phyloP scores from a whole-genome alignment of 352 stramenopile genomes.

The Globisporangium megalacanthum region DNA sequence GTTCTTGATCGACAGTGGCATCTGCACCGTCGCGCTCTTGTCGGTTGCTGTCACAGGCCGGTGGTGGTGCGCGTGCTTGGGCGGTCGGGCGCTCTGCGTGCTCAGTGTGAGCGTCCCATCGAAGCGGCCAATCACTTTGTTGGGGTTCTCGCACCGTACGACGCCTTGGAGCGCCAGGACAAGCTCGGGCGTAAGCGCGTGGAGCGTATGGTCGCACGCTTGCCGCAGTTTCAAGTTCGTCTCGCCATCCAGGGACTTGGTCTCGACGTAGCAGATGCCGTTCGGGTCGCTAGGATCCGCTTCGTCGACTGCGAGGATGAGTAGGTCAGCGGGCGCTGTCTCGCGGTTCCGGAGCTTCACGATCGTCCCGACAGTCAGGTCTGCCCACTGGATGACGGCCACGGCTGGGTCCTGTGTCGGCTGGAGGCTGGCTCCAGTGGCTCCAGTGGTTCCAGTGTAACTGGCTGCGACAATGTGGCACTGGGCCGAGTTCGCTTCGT shows the following conservation, averaged over 20 bases:
- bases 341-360: conserved; percentile 78
- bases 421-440: conserved; percentile 24
- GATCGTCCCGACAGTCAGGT: conserved; percentile 77
- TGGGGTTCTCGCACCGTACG: conserved; percentile 21
- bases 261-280: conserved; percentile 85
- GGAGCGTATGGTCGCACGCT: conserved; percentile 10
- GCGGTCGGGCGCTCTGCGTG: too few relatives aligned
- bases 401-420: too few relatives aligned
- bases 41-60: neutral
- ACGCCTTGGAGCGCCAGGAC: neutral
- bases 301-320: conserved; percentile 63
- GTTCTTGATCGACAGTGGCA: conserved; percentile 79
- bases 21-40: neutral
- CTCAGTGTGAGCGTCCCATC: neutral
- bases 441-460: conserved; percentile 16
- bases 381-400: conserved; percentile 33
- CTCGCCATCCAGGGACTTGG: conserved; percentile 85
- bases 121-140: conserved; percentile 17
- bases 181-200: neutral
- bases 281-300: conserved; percentile 36
- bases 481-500: conserved; percentile 77
- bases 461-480: conserved; percentile 36
- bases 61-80: too few relatives aligned
- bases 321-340: conserved; percentile 71
- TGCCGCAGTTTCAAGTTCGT: conserved; percentile 89